Conservation (phyloP, 495 filamentous ascomycete genomes). For the Massariosphaeria phaeospora region DNA sequence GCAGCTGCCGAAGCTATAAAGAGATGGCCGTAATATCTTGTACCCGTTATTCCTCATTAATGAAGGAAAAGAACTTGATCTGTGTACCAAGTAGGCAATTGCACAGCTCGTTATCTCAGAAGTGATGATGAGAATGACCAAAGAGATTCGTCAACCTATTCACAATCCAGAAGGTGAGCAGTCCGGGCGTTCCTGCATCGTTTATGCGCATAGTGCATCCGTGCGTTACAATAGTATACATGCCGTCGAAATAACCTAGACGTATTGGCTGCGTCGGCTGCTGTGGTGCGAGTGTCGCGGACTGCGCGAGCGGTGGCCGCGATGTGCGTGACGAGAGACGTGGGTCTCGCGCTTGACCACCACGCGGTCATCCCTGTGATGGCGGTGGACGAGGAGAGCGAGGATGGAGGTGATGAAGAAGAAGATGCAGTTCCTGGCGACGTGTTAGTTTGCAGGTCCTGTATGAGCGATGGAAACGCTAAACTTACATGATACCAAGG, state of each 20-base stretch:
- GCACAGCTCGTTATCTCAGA: too few species aligned
- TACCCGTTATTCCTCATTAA: too few species aligned
- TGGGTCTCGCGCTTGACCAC: slow-evolving; percentile 39
- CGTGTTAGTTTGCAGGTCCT: background rate
- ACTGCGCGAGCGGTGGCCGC: slow-evolving; percentile 35
- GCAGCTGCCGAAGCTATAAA: too few species aligned
- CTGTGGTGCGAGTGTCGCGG: slow-evolving; percentile 36
- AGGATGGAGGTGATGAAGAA: slow-evolving; percentile 64
- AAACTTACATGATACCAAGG: slow-evolving; percentile 65
- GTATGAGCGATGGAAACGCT: background rate
- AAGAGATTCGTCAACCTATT: background rate
- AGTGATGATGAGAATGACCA: too few species aligned
- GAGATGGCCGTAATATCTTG: too few species aligned
- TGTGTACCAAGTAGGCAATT: too few species aligned
- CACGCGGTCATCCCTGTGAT: slow-evolving; percentile 38
- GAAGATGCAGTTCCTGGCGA: slow-evolving; percentile 59
- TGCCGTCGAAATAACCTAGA: slow-evolving; percentile 1
- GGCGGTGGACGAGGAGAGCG: slow-evolving; percentile 40
- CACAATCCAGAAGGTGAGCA: too few species aligned
- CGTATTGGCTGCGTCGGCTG: slow-evolving; percentile 29
- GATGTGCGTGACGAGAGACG: slow-evolving; percentile 31
- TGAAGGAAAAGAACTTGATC: too few species aligned
- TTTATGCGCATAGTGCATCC: background rate
- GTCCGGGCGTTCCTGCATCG: background rate
- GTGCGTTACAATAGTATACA: background rate